Evolutionary conservation across 345 rosid species (phyloP), one percentile per base, ranked within the genome.

Genomic region (Corchorus olitorius): DNA sequence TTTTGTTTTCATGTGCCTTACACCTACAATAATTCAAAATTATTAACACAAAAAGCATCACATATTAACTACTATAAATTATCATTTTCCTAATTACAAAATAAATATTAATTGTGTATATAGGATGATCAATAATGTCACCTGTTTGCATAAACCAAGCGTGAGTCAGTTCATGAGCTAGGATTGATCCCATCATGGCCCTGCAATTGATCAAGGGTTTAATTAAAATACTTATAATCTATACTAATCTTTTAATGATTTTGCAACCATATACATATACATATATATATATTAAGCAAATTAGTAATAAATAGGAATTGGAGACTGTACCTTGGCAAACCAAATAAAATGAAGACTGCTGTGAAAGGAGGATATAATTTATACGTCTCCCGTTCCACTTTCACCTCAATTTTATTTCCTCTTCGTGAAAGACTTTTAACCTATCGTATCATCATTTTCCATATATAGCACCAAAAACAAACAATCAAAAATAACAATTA

Each of bases 91-190:
- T 8, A 8, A 5, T 55, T 55, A 3, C 6, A 39, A 39, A 39
- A 39, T 39, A 39, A 39, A 39, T 2, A 20, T 39, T 55, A 27
- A 27, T 27, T 27, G 27, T 27, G 60, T n/a, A 2, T 16, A 49
- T 49, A 2, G 27, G 27, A 27, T 27, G 27, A 27, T 27, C 27
- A 41, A 4, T 0, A 58, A 1, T 2, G 3, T 37, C 22, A 77
- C 75, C 70, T 59, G 34, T 12, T 68, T 46, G 60, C 3, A 37
- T 12, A 0, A 77, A 15, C 79, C 79, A 77, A 3, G 50, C 62
- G 9, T 77, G 79, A 43, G 49, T 77, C 20, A 70, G 19, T 60
- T 61, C 75, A 35, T 77, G 79, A 35, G 75, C 75, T n/a, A 76
- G 5, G 41, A 76, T 34, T 14, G 46, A 73, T 6, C 78, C 73